Percentiles rank a stretch among this genome's conserved stretches.
phyloP scores from a whole-genome alignment of 352 stramenopile species.

The Lagenidium giganteum region DNA sequence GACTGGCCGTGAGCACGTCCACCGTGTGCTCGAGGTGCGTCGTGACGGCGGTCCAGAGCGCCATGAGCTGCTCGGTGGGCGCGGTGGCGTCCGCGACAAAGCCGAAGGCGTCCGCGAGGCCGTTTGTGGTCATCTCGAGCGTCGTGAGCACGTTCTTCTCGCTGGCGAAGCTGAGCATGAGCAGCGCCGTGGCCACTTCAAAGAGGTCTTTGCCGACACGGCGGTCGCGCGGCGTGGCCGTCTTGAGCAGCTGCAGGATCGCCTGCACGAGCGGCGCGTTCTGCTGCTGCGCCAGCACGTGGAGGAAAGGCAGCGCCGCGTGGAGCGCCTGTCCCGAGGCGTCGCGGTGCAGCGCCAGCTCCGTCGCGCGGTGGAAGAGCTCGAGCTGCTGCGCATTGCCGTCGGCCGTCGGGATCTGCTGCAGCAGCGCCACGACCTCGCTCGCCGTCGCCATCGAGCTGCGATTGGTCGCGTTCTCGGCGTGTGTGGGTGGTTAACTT shows the following conservation, averaged over 20 bases:
- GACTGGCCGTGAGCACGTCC: slow-evolving; percentile 24
- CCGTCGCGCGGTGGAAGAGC: slow-evolving; percentile 56
- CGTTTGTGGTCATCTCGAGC: slow-evolving; percentile 37
- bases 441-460: slow-evolving; percentile 27
- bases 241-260: slow-evolving; percentile 46
- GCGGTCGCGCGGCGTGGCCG: slow-evolving; percentile 17
- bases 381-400: slow-evolving; percentile 46
- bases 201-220: slow-evolving; percentile 34
- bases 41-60: slow-evolving; percentile 33
- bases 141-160: slow-evolving; percentile 65
- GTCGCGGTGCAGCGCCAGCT: slow-evolving; percentile 57
- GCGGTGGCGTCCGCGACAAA: slow-evolving; percentile 13
- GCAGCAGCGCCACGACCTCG: slow-evolving; percentile 48
- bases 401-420: slow-evolving; percentile 32
- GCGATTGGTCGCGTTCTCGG: background rate
- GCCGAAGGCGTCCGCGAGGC: slow-evolving; percentile 38
- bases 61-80: background rate
- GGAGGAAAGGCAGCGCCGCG: slow-evolving; percentile 32
- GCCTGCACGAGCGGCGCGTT: slow-evolving; percentile 51
- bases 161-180: slow-evolving; percentile 65
- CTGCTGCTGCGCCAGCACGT: slow-evolving; percentile 44
- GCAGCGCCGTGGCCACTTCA: slow-evolving; percentile 43
- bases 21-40: slow-evolving; percentile 34
- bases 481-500: background rate
- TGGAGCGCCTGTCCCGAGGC: slow-evolving; percentile 41